Evolutionary conservation across 2,329 filamentous ascomycete genomes (phyloP), one percentile per base, ranked within the genome.

Genomic region (Phialocephala sp.): DNA sequence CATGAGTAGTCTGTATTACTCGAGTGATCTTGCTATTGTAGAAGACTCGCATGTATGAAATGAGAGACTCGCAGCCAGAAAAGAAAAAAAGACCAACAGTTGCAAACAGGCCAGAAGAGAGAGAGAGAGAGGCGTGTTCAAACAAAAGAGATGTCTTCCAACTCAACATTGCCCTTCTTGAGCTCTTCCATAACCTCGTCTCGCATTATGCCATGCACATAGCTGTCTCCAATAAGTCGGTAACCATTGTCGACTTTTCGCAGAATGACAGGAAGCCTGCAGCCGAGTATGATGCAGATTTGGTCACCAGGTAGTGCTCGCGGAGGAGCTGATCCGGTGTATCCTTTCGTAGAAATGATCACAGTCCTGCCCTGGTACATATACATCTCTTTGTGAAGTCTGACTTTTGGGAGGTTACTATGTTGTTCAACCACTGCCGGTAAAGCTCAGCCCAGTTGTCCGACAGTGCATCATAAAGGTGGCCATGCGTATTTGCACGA

Each of bases 161-260:
- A 41, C 37, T 41, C 37, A 41, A 41, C 37, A 41, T 41, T 41
- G 37, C 37, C 37, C 35, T 8, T 55, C 9, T 62, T 9, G 1
- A n/a, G 15, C n/a, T 63, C 60, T 36, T 58, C 37, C 60, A 54
- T 57, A 1, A 58, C 12, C 18, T 66, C 65, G 5, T 61, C 60
- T 8, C 58, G 36, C 64, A 66, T 66, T 47, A 57, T 63, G 8
- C 64, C 50, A 60, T 61, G 47, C 8, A 66, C 58, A 59, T 66
- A 64, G 20, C 61, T 58, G 18, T 59, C 58, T 8, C 65, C 65
- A 32, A 64, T 61, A 24, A 41, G 37, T 41, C 37, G 37, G 15
- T 41, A 41, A 3, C 37, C 37, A 8, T 41, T 41, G 37, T 41
- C 37, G 37, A 41, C 37, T 18, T 41, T 41, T 41, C 37, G 37